Evolutionary conservation across 2,329 filamentous ascomycete genomes (phyloP).

Genomic region (Periconia sp.): DNA sequence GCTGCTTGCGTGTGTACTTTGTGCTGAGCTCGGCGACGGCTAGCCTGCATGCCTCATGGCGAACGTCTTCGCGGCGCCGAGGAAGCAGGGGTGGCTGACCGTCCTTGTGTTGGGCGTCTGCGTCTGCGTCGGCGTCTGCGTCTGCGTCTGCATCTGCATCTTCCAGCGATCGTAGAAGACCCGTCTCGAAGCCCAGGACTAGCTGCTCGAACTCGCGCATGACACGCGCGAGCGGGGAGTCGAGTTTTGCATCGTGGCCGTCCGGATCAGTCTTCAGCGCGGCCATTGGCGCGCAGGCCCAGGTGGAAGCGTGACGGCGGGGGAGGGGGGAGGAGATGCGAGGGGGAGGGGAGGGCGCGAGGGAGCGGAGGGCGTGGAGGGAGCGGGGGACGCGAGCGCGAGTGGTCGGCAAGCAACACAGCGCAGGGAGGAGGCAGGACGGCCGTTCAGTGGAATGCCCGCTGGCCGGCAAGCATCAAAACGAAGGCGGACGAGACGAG

Average conservation of each 20-base stretch:
- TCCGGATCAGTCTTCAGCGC: constrained; percentile 29
- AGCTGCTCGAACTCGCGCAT: constrained; percentile 44
- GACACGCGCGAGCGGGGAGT: constrained; percentile 32
- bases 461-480: constrained; percentile 12
- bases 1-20: constrained; percentile 39
- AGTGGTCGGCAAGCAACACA: too few species aligned
- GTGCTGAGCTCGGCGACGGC: constrained; percentile 39
- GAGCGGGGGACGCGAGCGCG: background rate
- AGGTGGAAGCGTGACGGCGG: constrained; percentile 2
- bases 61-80: constrained; percentile 23
- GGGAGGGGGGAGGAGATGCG: background rate
- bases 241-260: constrained; percentile 23
- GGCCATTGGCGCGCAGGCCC: constrained; percentile 31
- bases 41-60: constrained; percentile 38
- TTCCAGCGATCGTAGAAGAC: constrained; percentile 36
- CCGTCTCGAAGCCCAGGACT: constrained; percentile 33
- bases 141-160: constrained; percentile 5
- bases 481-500: constrained; percentile 6
- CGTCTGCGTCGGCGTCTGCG: background rate
- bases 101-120: constrained; percentile 6
- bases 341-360: constrained; percentile 6
- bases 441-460: constrained; percentile 5
- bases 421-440: constrained; percentile 10
- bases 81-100: too few species aligned
- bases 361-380: constrained; percentile 5